Evolutionary conservation across 345 rosid species (phyloP), one percentile per base, ranked within the genome.

Genomic region (Mercurialis annua): DNA sequence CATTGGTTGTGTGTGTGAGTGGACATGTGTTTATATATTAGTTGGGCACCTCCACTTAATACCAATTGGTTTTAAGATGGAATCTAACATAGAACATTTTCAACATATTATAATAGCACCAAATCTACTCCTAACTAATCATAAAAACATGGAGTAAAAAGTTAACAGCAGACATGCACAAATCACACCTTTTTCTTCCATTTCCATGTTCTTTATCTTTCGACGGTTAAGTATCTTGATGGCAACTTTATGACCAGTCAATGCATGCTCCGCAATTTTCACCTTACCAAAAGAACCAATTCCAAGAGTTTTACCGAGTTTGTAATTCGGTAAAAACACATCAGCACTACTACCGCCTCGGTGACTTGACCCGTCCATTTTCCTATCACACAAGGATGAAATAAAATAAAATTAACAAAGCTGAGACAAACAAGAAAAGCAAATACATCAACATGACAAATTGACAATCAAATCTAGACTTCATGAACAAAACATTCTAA

Each of bases 251-350:
- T 82, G 89, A 29, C 96, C 88, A 16, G 99, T 94, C 74, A 83
- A 80, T 34, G 78, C 80, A 74, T 94, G 99, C 80, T 80, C 88
- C 33, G 99, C 99, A 42, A 89, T 81, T 82, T 91, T 94, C 65
- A 94, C 99, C 84, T 90, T 86, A 43, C 99, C 88, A 71, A 94
- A 94, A 46, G 99, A 79, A 64, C 99, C 99, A 10, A 91, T 87
- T 60, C 99, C 99, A 46, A 91, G 91, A 64, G 87, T 87, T 78
- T 82, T 89, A 34, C 93, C 93, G 43, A 89, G 86, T 84, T 80
- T 89, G 79, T 91, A 94, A 71, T 89, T 91, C 16, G 78, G 82
- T 56, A 87, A 81, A 51, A 70, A 77, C 70, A 78, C 69, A 62
- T 90, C 92, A 51, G 69, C 86, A 52, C 81, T 83, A 67, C 83